Conservation (phyloP, 2,329 filamentous ascomycete genomes). For the Rosellinia necatrix region DNA sequence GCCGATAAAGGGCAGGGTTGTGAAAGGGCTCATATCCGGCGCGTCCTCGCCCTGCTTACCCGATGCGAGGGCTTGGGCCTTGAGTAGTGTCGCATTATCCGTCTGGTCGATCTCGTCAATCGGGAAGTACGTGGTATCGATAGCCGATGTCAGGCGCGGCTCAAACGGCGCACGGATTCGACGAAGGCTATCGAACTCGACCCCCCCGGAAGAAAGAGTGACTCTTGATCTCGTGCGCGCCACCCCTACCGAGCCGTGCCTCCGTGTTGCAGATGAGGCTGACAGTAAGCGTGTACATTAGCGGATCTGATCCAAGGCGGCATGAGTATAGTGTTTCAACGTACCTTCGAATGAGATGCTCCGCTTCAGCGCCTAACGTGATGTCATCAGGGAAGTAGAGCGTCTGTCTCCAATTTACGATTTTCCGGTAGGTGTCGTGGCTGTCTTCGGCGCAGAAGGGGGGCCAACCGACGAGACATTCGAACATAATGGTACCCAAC, state of each 20-base stretch:
- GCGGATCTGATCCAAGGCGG: not conserved
- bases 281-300: slow-evolving; percentile 20
- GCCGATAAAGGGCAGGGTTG: slow-evolving; percentile 92
- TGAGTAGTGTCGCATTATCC: slow-evolving; percentile 85
- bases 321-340: slow-evolving; percentile 35
- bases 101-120: slow-evolving; percentile 98
- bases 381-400: slow-evolving; percentile 97
- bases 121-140: slow-evolving; percentile 98
- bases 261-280: slow-evolving; percentile 94
- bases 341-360: slow-evolving; percentile 89
- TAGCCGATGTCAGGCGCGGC: slow-evolving; percentile 87
- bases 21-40: slow-evolving; percentile 92
- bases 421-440: slow-evolving; percentile 98
- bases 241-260: slow-evolving; percentile 84
- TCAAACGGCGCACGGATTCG: slow-evolving; percentile 95
- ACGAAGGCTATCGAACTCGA: slow-evolving; percentile 91
- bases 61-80: slow-evolving; percentile 78
- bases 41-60: slow-evolving; percentile 73
- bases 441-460: slow-evolving; percentile 98
- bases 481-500: slow-evolving; percentile 98
- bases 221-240: slow-evolving; percentile 88
- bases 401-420: slow-evolving; percentile 96
- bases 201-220: slow-evolving; percentile 97
- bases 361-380: slow-evolving; percentile 83
- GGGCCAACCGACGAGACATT: slow-evolving; percentile 97